Evolutionary conservation across 2,329 filamentous ascomycete genomes (phyloP).

Genomic region (Fusarium pseudocircinatum): DNA sequence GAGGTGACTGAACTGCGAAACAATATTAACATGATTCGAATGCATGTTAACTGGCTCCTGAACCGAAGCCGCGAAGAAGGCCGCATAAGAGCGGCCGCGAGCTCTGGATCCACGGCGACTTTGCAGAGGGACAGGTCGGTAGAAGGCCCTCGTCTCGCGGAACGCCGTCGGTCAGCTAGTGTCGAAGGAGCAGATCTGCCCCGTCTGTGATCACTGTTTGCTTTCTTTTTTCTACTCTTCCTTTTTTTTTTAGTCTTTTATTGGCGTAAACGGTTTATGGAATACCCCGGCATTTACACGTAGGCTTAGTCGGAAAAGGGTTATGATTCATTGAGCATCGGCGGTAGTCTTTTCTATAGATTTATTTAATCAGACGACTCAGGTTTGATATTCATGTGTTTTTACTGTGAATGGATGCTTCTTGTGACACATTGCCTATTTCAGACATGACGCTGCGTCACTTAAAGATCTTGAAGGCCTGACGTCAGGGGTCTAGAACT

Average conservation of each 20-base stretch:
- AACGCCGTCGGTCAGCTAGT: conserved; percentile 51
- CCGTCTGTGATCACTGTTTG: conserved; percentile 43
- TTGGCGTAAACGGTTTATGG: conserved; percentile 33
- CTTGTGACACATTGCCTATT: conserved; percentile 2
- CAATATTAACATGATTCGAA: conserved; percentile 65
- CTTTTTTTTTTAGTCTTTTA: neutral
- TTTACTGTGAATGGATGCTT: neutral
- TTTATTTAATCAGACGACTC: conserved; percentile 2
- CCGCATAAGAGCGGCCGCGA: conserved; percentile 51
- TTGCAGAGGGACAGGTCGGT: conserved; percentile 47
- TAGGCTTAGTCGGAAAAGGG: conserved; percentile 16
- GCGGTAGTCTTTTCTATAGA: conserved; percentile 12
- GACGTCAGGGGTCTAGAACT: neutral
- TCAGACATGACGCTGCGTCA: neutral
- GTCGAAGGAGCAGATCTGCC: conserved; percentile 51
- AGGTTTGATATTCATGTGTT: neutral
- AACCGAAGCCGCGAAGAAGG: conserved; percentile 62
- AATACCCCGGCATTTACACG: conserved; percentile 37
- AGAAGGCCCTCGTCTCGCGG: conserved; percentile 43
- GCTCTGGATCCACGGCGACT: conserved; percentile 44
- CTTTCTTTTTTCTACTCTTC: neutral
- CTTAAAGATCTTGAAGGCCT: neutral
- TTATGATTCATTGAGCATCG: conserved; percentile 4
- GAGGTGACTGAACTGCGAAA: conserved; percentile 69
- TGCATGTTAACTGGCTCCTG: conserved; percentile 69